These are phyloP conservation scores for Pichia eremophila DNA, from an alignment of 805 yeast species.

Conservation along the genomic window DNA sequence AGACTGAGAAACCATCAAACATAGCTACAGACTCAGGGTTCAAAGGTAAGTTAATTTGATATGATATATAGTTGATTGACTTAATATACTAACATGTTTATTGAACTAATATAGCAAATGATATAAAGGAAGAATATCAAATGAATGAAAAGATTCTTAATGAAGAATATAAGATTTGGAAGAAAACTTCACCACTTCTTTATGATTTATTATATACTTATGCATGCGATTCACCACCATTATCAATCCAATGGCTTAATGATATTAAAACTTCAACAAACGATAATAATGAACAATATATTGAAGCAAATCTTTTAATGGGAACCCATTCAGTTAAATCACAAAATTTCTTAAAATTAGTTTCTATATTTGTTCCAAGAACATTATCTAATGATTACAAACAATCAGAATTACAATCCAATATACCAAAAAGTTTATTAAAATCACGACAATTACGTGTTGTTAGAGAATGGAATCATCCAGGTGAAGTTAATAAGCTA, in stretches of 20 bases:
- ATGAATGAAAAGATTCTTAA: conserved; percentile 53
- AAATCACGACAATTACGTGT: conserved; percentile 33
- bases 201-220: conserved; percentile 67
- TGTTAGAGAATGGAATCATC: conserved; percentile 46
- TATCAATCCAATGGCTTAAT: conserved; percentile 63
- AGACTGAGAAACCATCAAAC: neutral
- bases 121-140: conserved; percentile 33
- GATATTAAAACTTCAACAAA: conserved; percentile 18
- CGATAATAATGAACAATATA: conserved; percentile 4
- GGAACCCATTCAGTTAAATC: conserved; percentile 39
- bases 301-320: conserved; percentile 27
- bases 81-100: neutral
- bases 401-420: neutral
- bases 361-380: conserved; percentile 38
- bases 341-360: conserved; percentile 37
- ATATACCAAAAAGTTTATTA: conserved; percentile 14
- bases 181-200: conserved; percentile 69
- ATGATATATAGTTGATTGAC: neutral
- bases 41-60: neutral
- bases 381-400: conserved; percentile 32
- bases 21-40: neutral
- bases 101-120: conserved; percentile 10
- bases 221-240: conserved; percentile 60
- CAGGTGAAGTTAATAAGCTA: conserved; percentile 58
- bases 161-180: conserved; percentile 79